Evolutionary conservation across 75 land plant species (phyloP), one percentile per base, ranked within the genome.

Genomic region (Sequoiadendron giganteum): DNA sequence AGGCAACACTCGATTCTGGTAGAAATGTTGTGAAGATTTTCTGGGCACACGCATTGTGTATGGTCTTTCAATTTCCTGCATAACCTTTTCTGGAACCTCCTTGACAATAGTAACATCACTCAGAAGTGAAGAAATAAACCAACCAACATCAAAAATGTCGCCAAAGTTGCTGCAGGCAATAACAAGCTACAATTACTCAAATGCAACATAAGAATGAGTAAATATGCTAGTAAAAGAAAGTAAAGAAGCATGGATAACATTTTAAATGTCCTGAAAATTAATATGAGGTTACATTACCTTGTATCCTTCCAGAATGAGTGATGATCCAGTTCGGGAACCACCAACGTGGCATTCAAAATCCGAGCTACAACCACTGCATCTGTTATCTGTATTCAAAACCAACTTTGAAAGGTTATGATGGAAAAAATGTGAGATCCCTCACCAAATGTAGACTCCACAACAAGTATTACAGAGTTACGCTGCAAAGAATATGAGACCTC

Each of bases 291-390:
- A 90, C 83, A 78, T 48, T 21, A 98, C 99, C 99, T 98, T 38
- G 91, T 88, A 93, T 98, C 99, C 70, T 97, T 96, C 99, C 99
- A 98, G 86, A 91, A 98, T 45, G 99, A 98, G 73, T 92, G 89
- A 81, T 98, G 99, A 88, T 98, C 99, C 87, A 98, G 82, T 85
- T 95, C 92, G 40, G 99, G 99, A 16, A 98, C 92, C 78, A 98
- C 96, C 48, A 98, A 88, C 9, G 99, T 98, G 34, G 99, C 99
- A 93, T 98, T 98, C 40, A 98, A 90, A 70, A 98, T 93, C 89
- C 97, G 89, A 14, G 99, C 99, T 86, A 97, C 99, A 85, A 96
- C 99, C 55, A 98, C 96, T 61, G 99, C 97, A 94, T 98, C 99
- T 10, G 96, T 96, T 87, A 98, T 98, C 99, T 98, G 96, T 83